phyloP scores from a whole-genome alignment of 495 filamentous ascomycete species.

The Neurospora terricola region DNA sequence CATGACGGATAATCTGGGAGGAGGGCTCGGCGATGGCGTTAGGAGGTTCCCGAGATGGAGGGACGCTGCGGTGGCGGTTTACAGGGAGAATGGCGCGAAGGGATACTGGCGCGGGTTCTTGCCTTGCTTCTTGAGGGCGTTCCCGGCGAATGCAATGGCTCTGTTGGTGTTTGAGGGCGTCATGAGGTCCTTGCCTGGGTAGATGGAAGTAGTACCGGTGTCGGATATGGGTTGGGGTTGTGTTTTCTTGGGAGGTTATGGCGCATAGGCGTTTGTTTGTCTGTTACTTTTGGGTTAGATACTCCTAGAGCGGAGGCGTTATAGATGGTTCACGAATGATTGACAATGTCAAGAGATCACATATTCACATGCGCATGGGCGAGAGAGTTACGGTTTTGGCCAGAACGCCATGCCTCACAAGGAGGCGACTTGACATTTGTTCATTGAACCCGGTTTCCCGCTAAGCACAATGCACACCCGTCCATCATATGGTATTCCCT shows the following conservation, averaged over 20 bases:
- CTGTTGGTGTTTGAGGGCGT: slow-evolving; percentile 87
- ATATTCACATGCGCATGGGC: neutral
- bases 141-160: slow-evolving; percentile 93
- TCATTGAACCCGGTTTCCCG: slow-evolving; percentile 15
- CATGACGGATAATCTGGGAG: slow-evolving; percentile 85
- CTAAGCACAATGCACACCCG: slow-evolving; percentile 17
- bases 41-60: slow-evolving; percentile 66
- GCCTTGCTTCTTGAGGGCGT: slow-evolving; percentile 87
- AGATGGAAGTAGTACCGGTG: neutral
- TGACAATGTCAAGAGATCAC: neutral
- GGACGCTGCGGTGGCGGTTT: slow-evolving; percentile 70
- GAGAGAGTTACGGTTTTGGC: slow-evolving; percentile 4
- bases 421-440: slow-evolving; percentile 13
- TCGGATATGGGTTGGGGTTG: neutral
- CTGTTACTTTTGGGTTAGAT: neutral
- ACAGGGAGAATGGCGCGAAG: slow-evolving; percentile 57
- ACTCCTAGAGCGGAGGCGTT: neutral
- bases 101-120: slow-evolving; percentile 93
- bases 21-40: slow-evolving; percentile 55
- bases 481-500: slow-evolving; percentile 13
- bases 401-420: slow-evolving; percentile 13
- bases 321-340: neutral
- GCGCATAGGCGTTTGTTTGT: neutral
- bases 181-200: slow-evolving; percentile 66
- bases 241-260: neutral